Conservation (phyloP, 805 yeast species). For the Nakazawaea populi region DNA sequence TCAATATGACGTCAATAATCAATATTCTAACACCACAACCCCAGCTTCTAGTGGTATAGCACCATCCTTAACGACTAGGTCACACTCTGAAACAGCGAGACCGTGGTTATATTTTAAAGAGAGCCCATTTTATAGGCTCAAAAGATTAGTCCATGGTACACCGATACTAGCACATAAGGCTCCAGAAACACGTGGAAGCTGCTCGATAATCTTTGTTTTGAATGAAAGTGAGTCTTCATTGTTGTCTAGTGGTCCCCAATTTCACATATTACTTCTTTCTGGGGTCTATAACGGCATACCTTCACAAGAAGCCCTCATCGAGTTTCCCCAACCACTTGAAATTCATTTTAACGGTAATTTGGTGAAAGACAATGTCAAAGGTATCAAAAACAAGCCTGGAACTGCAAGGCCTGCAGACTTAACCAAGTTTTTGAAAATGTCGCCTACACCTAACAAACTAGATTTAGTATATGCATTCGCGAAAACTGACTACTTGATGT, state of each 20-base stretch:
- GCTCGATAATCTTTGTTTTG: constrained; percentile 36
- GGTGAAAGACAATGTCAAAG: constrained; percentile 55
- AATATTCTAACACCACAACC: constrained; percentile 10
- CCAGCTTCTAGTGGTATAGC: not conserved
- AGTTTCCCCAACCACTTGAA: constrained; percentile 71
- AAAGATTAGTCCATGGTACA: constrained; percentile 38
- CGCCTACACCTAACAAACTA: constrained; percentile 33
- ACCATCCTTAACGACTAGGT: not conserved
- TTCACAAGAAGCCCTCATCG: constrained; percentile 33
- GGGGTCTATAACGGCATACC: constrained; percentile 32
- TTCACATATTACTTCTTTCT: constrained; percentile 46
- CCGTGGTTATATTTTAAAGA: constrained; percentile 45
- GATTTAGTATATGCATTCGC: constrained; percentile 57
- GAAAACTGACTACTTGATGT: constrained; percentile 41
- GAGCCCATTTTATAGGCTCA: constrained; percentile 51
- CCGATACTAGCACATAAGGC: constrained; percentile 39
- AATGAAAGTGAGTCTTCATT: constrained; percentile 33
- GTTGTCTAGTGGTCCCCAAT: constrained; percentile 23
- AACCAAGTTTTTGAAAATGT: constrained; percentile 38
- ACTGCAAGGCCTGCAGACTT: constrained; percentile 80
- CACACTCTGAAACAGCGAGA: constrained; percentile 5
- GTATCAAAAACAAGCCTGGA: constrained; percentile 71
- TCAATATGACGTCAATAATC: constrained; percentile 19
- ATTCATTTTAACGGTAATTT: constrained; percentile 49
- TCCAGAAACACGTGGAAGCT: constrained; percentile 39